Percentiles rank a stretch among this genome's conserved stretches.
Evolutionary conservation across 2,329 filamentous ascomycete species (phyloP).

Genomic region (Trichoderma atrobrunneum): DNA sequence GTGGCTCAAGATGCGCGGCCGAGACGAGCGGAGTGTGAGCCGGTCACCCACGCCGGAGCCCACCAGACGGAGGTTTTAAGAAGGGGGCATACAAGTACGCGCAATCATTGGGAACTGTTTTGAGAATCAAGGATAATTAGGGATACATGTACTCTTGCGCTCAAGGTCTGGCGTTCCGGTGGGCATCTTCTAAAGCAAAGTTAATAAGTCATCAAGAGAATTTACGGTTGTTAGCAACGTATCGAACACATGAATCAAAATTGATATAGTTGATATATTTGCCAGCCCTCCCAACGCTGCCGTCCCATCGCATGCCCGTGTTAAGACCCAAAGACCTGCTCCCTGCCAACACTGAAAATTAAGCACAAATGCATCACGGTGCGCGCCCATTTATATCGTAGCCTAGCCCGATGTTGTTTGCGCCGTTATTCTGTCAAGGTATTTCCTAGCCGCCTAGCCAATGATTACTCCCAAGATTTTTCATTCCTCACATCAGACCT

Average conservation of each 20-base stretch:
- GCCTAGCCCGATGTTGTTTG: slow-evolving; percentile 15
- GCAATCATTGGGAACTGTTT: background rate
- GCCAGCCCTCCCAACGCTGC: slow-evolving; percentile 5
- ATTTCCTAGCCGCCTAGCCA: slow-evolving; percentile 12
- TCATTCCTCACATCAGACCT: background rate
- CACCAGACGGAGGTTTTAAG: slow-evolving; percentile 67
- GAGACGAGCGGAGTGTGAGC: slow-evolving; percentile 77
- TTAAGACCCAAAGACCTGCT: slow-evolving; percentile 19
- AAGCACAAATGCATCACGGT: slow-evolving; percentile 15
- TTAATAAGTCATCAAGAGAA: background rate
- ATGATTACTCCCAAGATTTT: slow-evolving; percentile 9
- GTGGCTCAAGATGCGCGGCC: slow-evolving; percentile 82
- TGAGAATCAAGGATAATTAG: slow-evolving; percentile 6
- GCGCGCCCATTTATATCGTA: slow-evolving; percentile 19
- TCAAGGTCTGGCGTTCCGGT: slow-evolving; percentile 12
- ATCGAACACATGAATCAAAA: background rate
- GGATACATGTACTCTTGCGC: slow-evolving; percentile 1
- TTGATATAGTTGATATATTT: slow-evolving; percentile 20
- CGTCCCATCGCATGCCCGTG: slow-evolving; percentile 5
- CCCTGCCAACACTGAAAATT: slow-evolving; percentile 14
- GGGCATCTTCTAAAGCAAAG: slow-evolving; percentile 1
- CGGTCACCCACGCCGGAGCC: slow-evolving; percentile 87
- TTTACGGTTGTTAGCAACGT: background rate
- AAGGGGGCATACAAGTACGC: background rate
- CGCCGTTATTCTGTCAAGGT: slow-evolving; percentile 17